These are phyloP conservation scores for Mycena belliarum DNA, from an alignment of 768 basidiomycete genomes.

Conservation along the genomic window DNA sequence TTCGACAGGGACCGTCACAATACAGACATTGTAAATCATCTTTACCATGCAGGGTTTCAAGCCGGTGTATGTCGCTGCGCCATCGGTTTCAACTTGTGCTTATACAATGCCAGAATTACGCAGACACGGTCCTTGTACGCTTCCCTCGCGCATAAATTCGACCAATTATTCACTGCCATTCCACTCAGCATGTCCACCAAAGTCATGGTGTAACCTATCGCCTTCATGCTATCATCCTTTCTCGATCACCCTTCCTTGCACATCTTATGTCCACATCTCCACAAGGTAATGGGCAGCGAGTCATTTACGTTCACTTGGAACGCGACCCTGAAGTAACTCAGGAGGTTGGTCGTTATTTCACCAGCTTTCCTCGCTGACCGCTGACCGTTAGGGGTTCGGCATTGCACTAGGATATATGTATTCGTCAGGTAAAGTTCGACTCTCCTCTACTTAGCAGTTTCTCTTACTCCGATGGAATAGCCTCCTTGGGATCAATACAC, in stretches of 20 bases:
- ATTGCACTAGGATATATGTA: constrained; percentile 77
- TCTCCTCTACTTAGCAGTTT: neutral
- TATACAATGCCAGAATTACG: constrained; percentile 60
- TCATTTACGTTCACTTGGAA: constrained; percentile 74
- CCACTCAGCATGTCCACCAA: constrained; percentile 67
- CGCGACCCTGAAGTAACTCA: constrained; percentile 81
- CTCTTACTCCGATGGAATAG: constrained; percentile 4
- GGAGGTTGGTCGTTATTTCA: constrained; percentile 57
- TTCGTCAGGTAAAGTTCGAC: constrained; percentile 47
- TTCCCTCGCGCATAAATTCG: neutral
- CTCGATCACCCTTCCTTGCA: constrained; percentile 84
- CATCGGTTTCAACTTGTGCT: constrained; percentile 9
- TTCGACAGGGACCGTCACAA: constrained; percentile 60
- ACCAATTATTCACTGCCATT: constrained; percentile 10
- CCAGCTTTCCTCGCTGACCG: constrained; percentile 10
- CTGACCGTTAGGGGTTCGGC: constrained; percentile 11
- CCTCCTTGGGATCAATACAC: constrained; percentile 63
- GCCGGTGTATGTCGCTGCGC: constrained; percentile 61
- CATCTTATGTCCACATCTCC: constrained; percentile 86
- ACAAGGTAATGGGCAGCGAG: constrained; percentile 55
- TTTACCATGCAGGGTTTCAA: constrained; percentile 81
- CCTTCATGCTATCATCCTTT: constrained; percentile 83
- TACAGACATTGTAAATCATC: constrained; percentile 74
- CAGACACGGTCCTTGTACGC: constrained; percentile 77
- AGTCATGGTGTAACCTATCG: constrained; percentile 54